phyloP scores from a whole-genome alignment of 169 alveolate species.

The Babesia caballi region DNA sequence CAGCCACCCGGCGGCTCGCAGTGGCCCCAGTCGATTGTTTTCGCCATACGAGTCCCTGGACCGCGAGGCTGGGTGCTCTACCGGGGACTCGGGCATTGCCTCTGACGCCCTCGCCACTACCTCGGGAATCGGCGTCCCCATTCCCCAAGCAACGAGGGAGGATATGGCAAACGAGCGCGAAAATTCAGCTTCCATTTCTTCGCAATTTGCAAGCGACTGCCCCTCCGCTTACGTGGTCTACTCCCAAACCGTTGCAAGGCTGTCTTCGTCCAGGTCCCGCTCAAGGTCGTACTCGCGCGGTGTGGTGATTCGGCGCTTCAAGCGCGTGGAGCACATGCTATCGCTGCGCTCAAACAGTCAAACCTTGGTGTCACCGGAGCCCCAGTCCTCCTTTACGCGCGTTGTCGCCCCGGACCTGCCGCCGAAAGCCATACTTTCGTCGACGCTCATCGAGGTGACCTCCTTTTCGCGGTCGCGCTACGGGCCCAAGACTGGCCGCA shows the following conservation, averaged over 20 bases:
- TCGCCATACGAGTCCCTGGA: not conserved
- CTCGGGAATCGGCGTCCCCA: not conserved
- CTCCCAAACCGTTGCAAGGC: not conserved
- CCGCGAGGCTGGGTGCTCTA: no score
- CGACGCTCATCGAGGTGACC: constrained; percentile 50
- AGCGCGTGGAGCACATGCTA: not conserved
- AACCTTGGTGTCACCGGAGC: no score
- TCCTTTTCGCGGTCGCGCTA: constrained; percentile 13
- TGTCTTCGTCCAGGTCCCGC: not conserved
- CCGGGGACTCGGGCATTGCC: not conserved
- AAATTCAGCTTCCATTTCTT: not conserved
- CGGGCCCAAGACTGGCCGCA: constrained; percentile 23
- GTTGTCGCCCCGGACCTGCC: not conserved
- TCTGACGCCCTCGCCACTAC: not conserved
- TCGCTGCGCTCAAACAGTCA: not conserved
- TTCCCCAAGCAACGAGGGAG: not conserved
- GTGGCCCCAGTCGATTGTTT: not conserved
- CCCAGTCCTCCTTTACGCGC: not conserved
- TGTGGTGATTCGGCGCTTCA: not conserved
- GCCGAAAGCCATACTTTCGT: constrained; percentile 31
- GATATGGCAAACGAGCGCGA: not conserved
- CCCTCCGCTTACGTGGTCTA: not conserved
- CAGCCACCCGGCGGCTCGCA: not conserved
- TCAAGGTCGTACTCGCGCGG: not conserved
- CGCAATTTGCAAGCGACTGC: not conserved